Conservation (phyloP, 345 rosid species). For the Mercurialis annua region DNA sequence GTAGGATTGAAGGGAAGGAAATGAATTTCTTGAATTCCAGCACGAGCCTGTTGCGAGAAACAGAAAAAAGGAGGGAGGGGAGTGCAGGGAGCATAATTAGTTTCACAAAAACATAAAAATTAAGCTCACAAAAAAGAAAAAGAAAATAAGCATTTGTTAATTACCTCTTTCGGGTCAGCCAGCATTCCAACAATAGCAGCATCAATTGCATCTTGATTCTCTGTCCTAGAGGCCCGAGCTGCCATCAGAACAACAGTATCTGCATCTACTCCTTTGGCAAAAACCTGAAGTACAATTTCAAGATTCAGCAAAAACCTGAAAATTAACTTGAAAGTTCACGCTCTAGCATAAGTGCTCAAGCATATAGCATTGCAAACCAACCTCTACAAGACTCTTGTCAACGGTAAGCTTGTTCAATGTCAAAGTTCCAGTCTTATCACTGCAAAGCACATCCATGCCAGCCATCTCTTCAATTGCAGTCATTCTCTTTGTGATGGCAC, state of each 20-base stretch:
- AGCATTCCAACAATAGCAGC: slow-evolving; percentile 92
- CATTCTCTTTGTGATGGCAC: slow-evolving; percentile 99
- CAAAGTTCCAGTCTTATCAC: slow-evolving; percentile 98
- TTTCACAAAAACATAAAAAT: slow-evolving; percentile 1
- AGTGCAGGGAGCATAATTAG: neutral
- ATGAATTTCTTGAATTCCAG: slow-evolving; percentile 88
- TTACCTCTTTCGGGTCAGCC: slow-evolving; percentile 98
- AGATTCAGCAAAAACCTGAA: slow-evolving; percentile 66
- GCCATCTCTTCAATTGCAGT: slow-evolving; percentile 99
- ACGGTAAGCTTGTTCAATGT: slow-evolving; percentile 93
- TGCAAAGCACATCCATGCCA: slow-evolving; percentile 99
- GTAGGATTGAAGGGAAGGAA: slow-evolving; percentile 99
- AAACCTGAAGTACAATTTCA: slow-evolving; percentile 51
- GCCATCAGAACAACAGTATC: slow-evolving; percentile 92
- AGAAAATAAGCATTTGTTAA: neutral
- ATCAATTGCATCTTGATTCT: slow-evolving; percentile 98
- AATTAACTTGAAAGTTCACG: slow-evolving; percentile 15
- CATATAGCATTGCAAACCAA: slow-evolving; percentile 27
- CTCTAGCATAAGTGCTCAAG: neutral
- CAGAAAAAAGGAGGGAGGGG: neutral
- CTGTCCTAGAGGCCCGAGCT: slow-evolving; percentile 87
- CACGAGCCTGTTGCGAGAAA: slow-evolving; percentile 74
- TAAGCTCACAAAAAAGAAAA: no score
- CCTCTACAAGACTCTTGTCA: slow-evolving; percentile 96
- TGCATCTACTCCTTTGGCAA: slow-evolving; percentile 84